Evolutionary conservation across 2,329 filamentous ascomycete species (phyloP).

Genomic region (Penicillium sp.): DNA sequence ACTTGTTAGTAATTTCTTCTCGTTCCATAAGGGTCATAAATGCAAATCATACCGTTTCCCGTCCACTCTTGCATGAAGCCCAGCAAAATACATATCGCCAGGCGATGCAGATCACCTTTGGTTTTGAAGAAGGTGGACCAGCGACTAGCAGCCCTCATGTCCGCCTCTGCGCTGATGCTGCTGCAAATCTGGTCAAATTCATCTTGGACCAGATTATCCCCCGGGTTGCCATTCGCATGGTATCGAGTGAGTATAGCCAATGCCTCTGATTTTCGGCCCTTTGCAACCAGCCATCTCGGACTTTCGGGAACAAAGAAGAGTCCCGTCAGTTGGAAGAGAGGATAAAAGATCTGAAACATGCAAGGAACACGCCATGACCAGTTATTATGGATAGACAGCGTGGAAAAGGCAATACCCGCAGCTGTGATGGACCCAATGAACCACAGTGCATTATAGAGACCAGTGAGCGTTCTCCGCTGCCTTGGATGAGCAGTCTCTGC

Average conservation of each 20-base stretch:
- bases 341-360: conserved; percentile 49
- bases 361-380: conserved; percentile 57
- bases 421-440: conserved; percentile 23
- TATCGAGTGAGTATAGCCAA: conserved; percentile 55
- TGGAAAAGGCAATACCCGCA: conserved; percentile 15
- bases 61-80: conserved; percentile 28
- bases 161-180: conserved; percentile 18
- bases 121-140: conserved; percentile 19
- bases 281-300: conserved; percentile 58
- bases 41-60: conserved; percentile 25
- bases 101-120: conserved; percentile 18
- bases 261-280: conserved; percentile 55
- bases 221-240: conserved; percentile 50
- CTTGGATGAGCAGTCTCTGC: conserved; percentile 30
- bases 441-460: conserved; percentile 31
- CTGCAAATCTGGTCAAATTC: conserved; percentile 26
- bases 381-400: conserved; percentile 14
- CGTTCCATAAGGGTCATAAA: conserved; percentile 13
- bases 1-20: conserved; percentile 2
- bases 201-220: conserved; percentile 22
- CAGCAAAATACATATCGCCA: conserved; percentile 19
- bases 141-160: conserved; percentile 10
- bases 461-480: conserved; percentile 27
- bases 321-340: conserved; percentile 46
- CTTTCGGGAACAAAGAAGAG: conserved; percentile 58